Evolutionary conservation across 352 stramenopile genomes (phyloP), one percentile per base, ranked within the genome.

Genomic region (Globisporangium paroecandrum): DNA sequence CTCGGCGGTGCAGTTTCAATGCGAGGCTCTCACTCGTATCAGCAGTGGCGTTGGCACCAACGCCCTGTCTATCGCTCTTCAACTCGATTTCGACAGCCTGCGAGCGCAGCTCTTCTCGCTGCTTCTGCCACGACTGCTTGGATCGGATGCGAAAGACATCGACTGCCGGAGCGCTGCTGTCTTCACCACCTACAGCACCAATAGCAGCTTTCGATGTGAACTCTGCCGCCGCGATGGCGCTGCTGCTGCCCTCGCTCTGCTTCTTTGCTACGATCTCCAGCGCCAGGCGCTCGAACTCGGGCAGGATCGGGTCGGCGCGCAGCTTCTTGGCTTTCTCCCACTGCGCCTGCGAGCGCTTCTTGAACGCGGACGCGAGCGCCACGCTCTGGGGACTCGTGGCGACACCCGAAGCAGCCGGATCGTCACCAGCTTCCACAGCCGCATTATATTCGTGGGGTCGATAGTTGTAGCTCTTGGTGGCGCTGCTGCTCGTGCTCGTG

Each of bases 41-140:
- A 27, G 15, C 15, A 22, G 25, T 22, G 24, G 12, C 61, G n/a
- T 1, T 49, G 4, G 4, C 8, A n/a, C 9, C 41, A 47, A 2
- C 41, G 13, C 15, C 15, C n/a, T 38, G 10, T 8, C n/a, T 24
- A 27, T 36, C 15, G 13, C 18, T 55, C 22, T 53, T 68, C 18
- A 29, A n/a, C 10, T 13, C 66, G 57, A 81, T 80, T 13, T 59
- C 36, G 9, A 59, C 57, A n/a, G 74, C 73, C 71, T 85, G 64
- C 6, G 68, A 43, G 32, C 73, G 65, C 41, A 93, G 63, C 47
- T 79, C 62, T 4, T 84, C 69, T 43, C 75, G 77, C 66, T 91
- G 82, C 15, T 78, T 78, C 22, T 72, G 79, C 85, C 85, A 93
- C 62, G 82, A 91, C 34, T 85, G 81, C 43, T 78, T 74, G 32